These are phyloP conservation scores for Pythium rhizo-oryzae DNA, from an alignment of 352 stramenopile genomes.

Conservation along the genomic window DNA sequence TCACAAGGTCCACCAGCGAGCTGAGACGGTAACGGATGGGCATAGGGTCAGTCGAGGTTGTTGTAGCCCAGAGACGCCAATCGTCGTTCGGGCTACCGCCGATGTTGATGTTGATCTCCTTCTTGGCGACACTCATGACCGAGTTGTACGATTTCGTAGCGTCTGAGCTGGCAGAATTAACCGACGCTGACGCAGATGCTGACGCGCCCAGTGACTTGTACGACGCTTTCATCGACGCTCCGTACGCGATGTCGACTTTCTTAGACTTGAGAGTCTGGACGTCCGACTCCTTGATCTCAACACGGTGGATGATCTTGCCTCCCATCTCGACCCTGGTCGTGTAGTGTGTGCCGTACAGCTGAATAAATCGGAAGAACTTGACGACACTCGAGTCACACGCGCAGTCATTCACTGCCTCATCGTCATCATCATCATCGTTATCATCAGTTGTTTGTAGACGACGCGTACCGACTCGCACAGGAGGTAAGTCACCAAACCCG, in stretches of 20 bases:
- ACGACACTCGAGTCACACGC: slow-evolving; percentile 31
- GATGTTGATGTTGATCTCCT: slow-evolving; percentile 40
- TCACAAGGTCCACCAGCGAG: slow-evolving; percentile 31
- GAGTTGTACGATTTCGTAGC: slow-evolving; percentile 22
- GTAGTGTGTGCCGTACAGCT: slow-evolving; percentile 33
- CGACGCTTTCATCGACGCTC: slow-evolving; percentile 37
- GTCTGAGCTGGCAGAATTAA: slow-evolving; percentile 20
- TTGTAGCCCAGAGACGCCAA: slow-evolving; percentile 32
- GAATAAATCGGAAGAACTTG: slow-evolving; percentile 37
- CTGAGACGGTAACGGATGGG: slow-evolving; percentile 31
- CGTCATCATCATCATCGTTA: no score
- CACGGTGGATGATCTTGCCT: slow-evolving; percentile 33
- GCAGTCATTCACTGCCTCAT: slow-evolving; percentile 32
- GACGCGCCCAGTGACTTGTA: slow-evolving; percentile 28
- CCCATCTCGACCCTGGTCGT: slow-evolving; percentile 38
- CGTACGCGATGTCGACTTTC: slow-evolving; percentile 35
- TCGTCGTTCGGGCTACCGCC: slow-evolving; percentile 35
- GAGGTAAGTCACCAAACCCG: slow-evolving; percentile 28
- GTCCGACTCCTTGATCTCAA: no score
- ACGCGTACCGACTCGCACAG: slow-evolving; percentile 1
- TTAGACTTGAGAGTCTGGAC: slow-evolving; percentile 31
- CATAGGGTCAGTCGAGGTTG: slow-evolving; percentile 29
- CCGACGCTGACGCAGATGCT: slow-evolving; percentile 27
- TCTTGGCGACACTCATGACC: slow-evolving; percentile 36
- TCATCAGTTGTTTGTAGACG: slow-evolving; percentile 14